Base-by-base conservation (phyloP, 2,329 filamentous ascomycete genomes). In the Trichoderma polysporum region DNA sequence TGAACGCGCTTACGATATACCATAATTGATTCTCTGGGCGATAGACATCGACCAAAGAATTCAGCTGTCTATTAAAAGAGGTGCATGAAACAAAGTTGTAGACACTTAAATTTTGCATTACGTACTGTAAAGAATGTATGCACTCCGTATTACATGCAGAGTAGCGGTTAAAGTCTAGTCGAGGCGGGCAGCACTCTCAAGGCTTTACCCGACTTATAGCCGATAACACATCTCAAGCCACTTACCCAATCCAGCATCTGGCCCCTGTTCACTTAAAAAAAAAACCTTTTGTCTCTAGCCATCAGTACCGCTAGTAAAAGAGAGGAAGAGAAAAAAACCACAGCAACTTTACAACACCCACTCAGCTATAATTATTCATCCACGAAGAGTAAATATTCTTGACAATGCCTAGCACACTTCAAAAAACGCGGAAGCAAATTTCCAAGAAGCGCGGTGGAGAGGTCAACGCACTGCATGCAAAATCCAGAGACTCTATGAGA, bases 401-500 rank as follows among this genome's bases (percentile, higher is more conserved):
- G 75, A 84, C 73, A 27, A 97, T 97, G 93, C 86, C 92, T 15
- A 90, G 88, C 75, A 87, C 90, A 52, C 81, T 97, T 7, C 82
- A 88, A 70, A 98, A 97, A 77, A 91, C 95, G 22, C 88, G 91
- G 70, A 98, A 98, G 81, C 88, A 93, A 70, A 94, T 98, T 70
- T 83, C 88, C 37, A 97, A 97, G 82, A 97, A 97, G 85, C 88
- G 91, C 71, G 88, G 88, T 70, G 88, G 88, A 22, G 88, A 88
- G 45, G 85, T 92, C 54, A 89, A 90, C 33, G 85, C 90, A 13
- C 84, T 98, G 25, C 94, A 98, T 75, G 91, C 93, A 78, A 93
- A 93, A 77, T 97, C 93, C 68, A 86, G 95, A 71, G 92, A 98
- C 82, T 91, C 93, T 3, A 87, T 90, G 74, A 87, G 92, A 60